Percentiles rank a stretch among this genome's conserved stretches.
phyloP scores from a whole-genome alignment of 495 filamentous ascomycete species.

The Penicillium crystallinum region DNA sequence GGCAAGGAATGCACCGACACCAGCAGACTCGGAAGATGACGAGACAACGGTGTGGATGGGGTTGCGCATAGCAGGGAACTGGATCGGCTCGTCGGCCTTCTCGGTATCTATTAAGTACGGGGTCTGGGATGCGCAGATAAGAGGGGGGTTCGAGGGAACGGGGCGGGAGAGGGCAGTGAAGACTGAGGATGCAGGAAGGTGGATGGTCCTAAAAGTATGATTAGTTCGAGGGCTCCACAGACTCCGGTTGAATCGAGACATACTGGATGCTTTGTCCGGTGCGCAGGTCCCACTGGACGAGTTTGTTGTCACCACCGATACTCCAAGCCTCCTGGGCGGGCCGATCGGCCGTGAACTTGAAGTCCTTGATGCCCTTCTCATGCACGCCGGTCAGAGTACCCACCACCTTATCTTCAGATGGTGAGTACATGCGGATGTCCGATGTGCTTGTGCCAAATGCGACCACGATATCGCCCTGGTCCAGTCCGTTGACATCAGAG shows the following conservation, averaged over 20 bases:
- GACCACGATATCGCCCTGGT: constrained; percentile 43
- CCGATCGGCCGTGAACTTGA: constrained; percentile 49
- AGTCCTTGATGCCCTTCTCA: constrained; percentile 50
- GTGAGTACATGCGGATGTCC: constrained; percentile 51
- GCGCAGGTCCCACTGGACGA: constrained; percentile 56
- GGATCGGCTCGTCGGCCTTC: constrained; percentile 32
- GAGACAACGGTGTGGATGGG: constrained; percentile 47
- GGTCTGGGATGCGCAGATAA: constrained; percentile 54
- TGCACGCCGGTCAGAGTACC: constrained; percentile 48
- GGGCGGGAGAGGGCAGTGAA: constrained; percentile 39
- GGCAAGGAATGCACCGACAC: constrained; percentile 35
- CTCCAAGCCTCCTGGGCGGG: constrained; percentile 50
- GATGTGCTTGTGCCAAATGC: constrained; percentile 52
- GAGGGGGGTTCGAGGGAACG: constrained; percentile 36
- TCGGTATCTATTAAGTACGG: constrained; percentile 48
- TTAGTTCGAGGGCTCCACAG: constrained; percentile 2
- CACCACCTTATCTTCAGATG: constrained; percentile 46
- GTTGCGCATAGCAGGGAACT: constrained; percentile 51
- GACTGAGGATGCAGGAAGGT: constrained; percentile 40
- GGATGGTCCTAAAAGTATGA: constrained; percentile 36
- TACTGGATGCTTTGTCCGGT: constrained; percentile 46
- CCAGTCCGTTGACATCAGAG: constrained; percentile 42
- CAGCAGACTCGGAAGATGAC: constrained; percentile 32
- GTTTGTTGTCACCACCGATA: constrained; percentile 54
- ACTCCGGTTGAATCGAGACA: constrained; percentile 1